A percentile compares a stretch with the other conserved stretches of the same genome.
Conservation (phyloP, 2,329 filamentous ascomycete species). For the Chaetoscypha palmicola region DNA sequence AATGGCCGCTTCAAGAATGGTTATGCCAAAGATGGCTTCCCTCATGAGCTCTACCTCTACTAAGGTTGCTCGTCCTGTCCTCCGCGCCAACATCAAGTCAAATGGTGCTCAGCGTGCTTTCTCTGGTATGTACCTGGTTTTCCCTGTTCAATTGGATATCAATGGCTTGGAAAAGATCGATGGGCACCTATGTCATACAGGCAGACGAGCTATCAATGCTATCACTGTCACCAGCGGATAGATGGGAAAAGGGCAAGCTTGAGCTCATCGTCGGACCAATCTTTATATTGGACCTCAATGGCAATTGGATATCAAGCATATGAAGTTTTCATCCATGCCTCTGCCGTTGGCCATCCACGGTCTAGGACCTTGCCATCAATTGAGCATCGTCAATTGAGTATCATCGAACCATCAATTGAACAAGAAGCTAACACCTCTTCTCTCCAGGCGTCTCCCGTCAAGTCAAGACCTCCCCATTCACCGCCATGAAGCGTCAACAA, state of each 20-base stretch:
- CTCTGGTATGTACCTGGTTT: slow-evolving; percentile 50
- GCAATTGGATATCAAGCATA: too few relatives aligned
- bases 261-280: too few relatives aligned
- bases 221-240: too few relatives aligned
- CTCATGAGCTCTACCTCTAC: slow-evolving; percentile 53
- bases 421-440: slow-evolving; percentile 28
- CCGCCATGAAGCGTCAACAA: slow-evolving; percentile 68
- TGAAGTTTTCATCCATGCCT: too few relatives aligned
- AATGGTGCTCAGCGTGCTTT: slow-evolving; percentile 66
- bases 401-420: slow-evolving; percentile 1
- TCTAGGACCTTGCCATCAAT: background rate
- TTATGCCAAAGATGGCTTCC: slow-evolving; percentile 70
- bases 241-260: too few relatives aligned
- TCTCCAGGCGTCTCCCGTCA: slow-evolving; percentile 34
- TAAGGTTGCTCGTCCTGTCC: slow-evolving; percentile 72
- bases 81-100: slow-evolving; percentile 53
- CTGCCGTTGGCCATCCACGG: background rate
- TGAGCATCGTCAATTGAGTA: background rate
- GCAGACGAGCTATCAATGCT: too few relatives aligned
- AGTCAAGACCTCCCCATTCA: slow-evolving; percentile 33
- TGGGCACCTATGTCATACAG: background rate
- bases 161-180: slow-evolving; percentile 1
- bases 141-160: background rate
- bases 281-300: too few relatives aligned
- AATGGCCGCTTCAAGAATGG: slow-evolving; percentile 75